Percentiles rank a stretch among this genome's conserved stretches.
phyloP scores from a whole-genome alignment of 2,329 filamentous ascomycete genomes.

The Didymella lethalis region DNA sequence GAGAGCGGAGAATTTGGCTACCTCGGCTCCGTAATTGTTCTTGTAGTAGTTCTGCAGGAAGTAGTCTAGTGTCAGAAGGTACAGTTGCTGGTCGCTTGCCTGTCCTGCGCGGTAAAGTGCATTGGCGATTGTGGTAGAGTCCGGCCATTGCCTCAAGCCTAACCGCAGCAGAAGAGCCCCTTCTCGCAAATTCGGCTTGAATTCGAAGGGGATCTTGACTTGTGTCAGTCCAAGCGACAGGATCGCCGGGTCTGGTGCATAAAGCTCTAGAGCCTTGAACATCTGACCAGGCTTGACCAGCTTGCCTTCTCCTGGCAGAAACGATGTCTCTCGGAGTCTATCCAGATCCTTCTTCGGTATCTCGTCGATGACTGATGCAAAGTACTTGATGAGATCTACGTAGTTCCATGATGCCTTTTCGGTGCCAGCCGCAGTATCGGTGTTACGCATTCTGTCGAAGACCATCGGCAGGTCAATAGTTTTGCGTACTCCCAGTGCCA shows the following conservation, averaged over 20 bases:
- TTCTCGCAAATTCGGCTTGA: constrained; percentile 64
- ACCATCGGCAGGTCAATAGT: constrained; percentile 95
- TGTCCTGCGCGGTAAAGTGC: constrained; percentile 74
- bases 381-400: constrained; percentile 91
- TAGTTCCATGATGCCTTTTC: constrained; percentile 80
- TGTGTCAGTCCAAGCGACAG: constrained; percentile 50
- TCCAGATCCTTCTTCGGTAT: constrained; percentile 84
- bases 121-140: constrained; percentile 75
- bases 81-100: constrained; percentile 60
- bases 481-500: constrained; percentile 86
- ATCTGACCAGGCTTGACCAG: constrained; percentile 40
- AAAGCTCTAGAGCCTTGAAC: constrained; percentile 49
- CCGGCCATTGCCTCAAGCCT: constrained; percentile 76
- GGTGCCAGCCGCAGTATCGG: constrained; percentile 57
- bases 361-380: constrained; percentile 87
- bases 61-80: constrained; percentile 78
- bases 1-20: constrained; percentile 63
- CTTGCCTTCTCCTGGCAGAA: constrained; percentile 73
- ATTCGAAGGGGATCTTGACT: constrained; percentile 79
- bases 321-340: constrained; percentile 77
- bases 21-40: constrained; percentile 71
- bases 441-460: constrained; percentile 81
- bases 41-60: constrained; percentile 81
- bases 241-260: constrained; percentile 46
- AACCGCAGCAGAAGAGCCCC: constrained; percentile 75